phyloP scores from a whole-genome alignment of 495 filamentous ascomycete species.

The Aspergillus bertholletiae region DNA sequence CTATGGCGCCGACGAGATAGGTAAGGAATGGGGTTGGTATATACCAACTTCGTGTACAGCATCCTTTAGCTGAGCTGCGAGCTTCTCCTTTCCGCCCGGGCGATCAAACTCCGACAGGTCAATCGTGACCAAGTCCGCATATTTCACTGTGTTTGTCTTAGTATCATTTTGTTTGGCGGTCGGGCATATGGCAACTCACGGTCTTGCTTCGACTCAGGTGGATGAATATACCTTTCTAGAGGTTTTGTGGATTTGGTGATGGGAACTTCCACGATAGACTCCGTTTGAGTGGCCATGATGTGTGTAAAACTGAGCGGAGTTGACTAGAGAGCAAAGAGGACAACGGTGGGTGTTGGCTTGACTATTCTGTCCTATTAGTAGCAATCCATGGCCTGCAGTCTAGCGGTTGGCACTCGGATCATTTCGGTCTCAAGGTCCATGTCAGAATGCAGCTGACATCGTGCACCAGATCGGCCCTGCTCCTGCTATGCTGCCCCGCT shows the following conservation, averaged over 20 bases:
- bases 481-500: neutral
- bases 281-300: neutral
- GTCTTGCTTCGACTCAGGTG: neutral
- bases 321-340: neutral
- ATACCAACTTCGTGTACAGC: slow-evolving; percentile 47
- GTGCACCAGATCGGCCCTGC: neutral
- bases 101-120: slow-evolving; percentile 48
- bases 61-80: slow-evolving; percentile 52
- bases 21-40: neutral
- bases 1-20: neutral
- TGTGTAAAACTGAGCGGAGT: neutral
- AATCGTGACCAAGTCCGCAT: slow-evolving; percentile 39
- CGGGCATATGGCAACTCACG: neutral
- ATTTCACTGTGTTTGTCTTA: neutral
- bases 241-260: neutral
- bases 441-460: neutral
- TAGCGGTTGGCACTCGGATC: neutral
- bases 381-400: neutral
- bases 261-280: neutral
- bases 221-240: neutral
- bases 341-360: neutral
- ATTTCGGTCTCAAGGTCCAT: neutral
- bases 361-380: too few relatives aligned
- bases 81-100: slow-evolving; percentile 49
- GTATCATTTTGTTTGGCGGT: too few relatives aligned